Evolutionary conservation across 116 monocot genomes (phyloP).

Genomic region (Posidonia oceanica): DNA sequence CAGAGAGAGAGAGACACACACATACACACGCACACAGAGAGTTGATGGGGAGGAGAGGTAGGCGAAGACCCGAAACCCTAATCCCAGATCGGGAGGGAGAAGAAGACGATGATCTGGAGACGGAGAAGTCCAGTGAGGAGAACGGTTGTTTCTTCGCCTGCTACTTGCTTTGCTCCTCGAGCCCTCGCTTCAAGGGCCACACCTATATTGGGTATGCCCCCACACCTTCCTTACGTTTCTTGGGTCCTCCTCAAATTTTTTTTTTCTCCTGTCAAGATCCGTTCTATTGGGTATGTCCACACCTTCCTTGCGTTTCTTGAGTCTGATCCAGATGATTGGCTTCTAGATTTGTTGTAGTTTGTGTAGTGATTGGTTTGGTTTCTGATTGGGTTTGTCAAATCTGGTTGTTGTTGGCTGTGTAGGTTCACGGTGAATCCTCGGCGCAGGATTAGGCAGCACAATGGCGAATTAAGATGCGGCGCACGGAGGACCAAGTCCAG

Average conservation of each 20-base stretch:
- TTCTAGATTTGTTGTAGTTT: background rate
- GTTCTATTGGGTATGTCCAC: too few species aligned
- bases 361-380: background rate
- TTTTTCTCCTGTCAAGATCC: too few species aligned
- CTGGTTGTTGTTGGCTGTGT: background rate
- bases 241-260: too few species aligned
- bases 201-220: constrained; percentile 69
- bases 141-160: constrained; percentile 59
- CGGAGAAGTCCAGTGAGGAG: background rate
- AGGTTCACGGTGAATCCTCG: constrained; percentile 87
- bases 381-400: background rate
- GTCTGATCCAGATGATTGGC: too few species aligned
- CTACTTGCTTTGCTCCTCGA: constrained; percentile 70
- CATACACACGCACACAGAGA: too few species aligned
- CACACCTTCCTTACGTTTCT: background rate
- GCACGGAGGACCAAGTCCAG: constrained; percentile 71
- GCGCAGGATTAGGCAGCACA: constrained; percentile 86
- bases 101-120: constrained; percentile 1
- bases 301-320: too few species aligned
- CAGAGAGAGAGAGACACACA: too few species aligned
- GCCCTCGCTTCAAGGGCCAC: constrained; percentile 66
- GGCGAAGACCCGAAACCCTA: background rate
- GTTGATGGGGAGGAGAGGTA: background rate
- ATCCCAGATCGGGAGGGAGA: background rate
- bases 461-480: constrained; percentile 72